Evolutionary conservation across 202 grass and related monocot species (phyloP).

Genomic region (Digitaria exilis): DNA sequence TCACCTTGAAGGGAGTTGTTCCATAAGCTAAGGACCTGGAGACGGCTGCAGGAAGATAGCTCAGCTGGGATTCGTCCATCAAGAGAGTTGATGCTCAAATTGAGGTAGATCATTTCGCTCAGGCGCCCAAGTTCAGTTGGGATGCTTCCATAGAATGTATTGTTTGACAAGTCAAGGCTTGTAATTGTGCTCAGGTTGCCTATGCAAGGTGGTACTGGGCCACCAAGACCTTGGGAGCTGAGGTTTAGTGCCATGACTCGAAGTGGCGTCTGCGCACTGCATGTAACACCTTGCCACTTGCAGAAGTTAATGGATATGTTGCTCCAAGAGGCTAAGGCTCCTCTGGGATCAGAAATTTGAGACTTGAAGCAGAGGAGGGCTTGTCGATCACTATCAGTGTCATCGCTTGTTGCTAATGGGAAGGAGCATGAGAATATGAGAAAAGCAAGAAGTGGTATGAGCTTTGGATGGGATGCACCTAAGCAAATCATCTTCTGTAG

Average conservation of each 20-base stretch:
- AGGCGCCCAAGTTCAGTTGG: constrained; percentile 19
- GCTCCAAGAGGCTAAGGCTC: neutral
- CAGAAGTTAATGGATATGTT: neutral
- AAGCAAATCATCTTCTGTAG: neutral
- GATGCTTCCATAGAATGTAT: constrained; percentile 41
- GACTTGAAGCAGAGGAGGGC: constrained; percentile 18
- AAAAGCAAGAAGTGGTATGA: neutral
- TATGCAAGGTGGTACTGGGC: constrained; percentile 34
- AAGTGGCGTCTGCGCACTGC: neutral
- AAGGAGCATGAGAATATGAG: constrained; percentile 24
- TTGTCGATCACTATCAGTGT: neutral
- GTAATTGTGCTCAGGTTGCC: constrained; percentile 50
- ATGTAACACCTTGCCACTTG: constrained; percentile 21
- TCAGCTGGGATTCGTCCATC: constrained; percentile 2
- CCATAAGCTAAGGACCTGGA: neutral
- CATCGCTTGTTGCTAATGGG: neutral
- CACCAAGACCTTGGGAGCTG: neutral
- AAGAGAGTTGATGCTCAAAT: constrained; percentile 36
- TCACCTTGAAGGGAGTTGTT: neutral
- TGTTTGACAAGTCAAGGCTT: constrained; percentile 19
- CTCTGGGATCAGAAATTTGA: neutral
- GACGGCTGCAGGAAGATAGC: neutral
- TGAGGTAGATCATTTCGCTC: neutral
- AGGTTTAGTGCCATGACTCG: constrained; percentile 43
- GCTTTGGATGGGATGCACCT: neutral